Evolutionary conservation across 116 monocot genomes (phyloP).

Genomic region (Trichopus zeylanicus): DNA sequence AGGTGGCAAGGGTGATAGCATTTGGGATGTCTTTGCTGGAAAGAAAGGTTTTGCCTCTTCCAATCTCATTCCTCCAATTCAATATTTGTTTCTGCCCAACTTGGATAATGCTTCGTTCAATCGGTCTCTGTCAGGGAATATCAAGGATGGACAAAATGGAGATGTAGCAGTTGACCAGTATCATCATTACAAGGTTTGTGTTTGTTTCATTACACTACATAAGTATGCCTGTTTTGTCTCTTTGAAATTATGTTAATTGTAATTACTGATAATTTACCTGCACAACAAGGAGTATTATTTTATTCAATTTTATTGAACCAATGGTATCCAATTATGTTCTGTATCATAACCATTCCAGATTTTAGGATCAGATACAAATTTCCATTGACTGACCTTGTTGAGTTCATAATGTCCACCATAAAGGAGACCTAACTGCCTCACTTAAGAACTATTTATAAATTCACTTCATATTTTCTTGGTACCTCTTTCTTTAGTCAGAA

Average conservation of each 20-base stretch:
- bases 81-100: neutral
- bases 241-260: neutral
- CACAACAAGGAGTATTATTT: neutral
- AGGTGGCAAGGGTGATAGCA: slow-evolving; percentile 70
- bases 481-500: neutral
- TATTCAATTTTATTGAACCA: neutral
- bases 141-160: slow-evolving; percentile 66
- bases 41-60: slow-evolving; percentile 34
- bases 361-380: too few relatives aligned
- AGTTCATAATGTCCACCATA: neutral
- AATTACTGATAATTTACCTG: neutral
- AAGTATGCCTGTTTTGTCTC: neutral
- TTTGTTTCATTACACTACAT: neutral
- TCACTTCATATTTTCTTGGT: neutral
- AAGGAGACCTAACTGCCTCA: neutral
- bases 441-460: neutral
- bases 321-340: neutral
- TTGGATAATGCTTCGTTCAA: slow-evolving; percentile 1
- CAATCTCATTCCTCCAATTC: neutral
- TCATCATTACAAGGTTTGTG: slow-evolving; percentile 76
- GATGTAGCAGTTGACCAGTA: slow-evolving; percentile 86
- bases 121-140: slow-evolving; percentile 52
- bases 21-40: slow-evolving; percentile 83
- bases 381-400: too few relatives aligned
- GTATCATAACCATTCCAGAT: neutral